phyloP scores from a whole-genome alignment of 2,329 filamentous ascomycete species.

The Ophiostoma triangulosporum region DNA sequence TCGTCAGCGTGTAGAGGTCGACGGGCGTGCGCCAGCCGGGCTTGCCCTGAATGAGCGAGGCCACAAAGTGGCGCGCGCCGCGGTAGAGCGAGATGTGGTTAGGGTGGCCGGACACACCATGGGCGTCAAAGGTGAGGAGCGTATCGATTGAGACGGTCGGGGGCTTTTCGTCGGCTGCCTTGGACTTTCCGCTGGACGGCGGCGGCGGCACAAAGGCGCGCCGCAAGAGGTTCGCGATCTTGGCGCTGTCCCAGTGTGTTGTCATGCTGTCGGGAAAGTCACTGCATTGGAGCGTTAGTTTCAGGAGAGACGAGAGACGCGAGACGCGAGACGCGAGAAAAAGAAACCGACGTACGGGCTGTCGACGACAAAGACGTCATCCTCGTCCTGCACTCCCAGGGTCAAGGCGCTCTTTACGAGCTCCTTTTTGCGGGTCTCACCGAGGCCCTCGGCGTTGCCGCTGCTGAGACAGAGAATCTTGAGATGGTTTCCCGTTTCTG shows the following conservation, averaged over 20 bases:
- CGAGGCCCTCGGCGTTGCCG: constrained; percentile 79
- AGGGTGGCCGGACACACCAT: constrained; percentile 74
- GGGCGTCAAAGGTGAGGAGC: constrained; percentile 78
- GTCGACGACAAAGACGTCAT: constrained; percentile 79
- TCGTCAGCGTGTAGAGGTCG: constrained; percentile 71
- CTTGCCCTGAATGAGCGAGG: constrained; percentile 48
- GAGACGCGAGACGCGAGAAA: no score
- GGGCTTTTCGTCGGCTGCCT: constrained; percentile 17
- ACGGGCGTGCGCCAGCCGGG: constrained; percentile 58
- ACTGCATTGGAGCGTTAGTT: constrained; percentile 14
- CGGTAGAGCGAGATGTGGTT: constrained; percentile 87
- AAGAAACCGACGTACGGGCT: constrained; percentile 53
- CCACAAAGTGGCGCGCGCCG: constrained; percentile 63
- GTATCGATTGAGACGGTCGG: constrained; percentile 54
- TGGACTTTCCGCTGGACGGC: constrained; percentile 23
- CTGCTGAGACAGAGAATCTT: constrained; percentile 89
- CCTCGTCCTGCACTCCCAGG: constrained; percentile 59
- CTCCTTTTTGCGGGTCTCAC: constrained; percentile 70
- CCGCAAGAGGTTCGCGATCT: constrained; percentile 57
- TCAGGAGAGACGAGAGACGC: no score
- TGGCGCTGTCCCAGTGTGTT: constrained; percentile 55
- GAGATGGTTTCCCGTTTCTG: constrained; percentile 73
- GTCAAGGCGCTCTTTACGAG: constrained; percentile 65
- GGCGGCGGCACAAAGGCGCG: constrained; percentile 41
- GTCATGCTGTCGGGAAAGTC: constrained; percentile 88